Base-by-base conservation (phyloP, 352 stramenopile species). In the Phytophthora constricta region DNA sequence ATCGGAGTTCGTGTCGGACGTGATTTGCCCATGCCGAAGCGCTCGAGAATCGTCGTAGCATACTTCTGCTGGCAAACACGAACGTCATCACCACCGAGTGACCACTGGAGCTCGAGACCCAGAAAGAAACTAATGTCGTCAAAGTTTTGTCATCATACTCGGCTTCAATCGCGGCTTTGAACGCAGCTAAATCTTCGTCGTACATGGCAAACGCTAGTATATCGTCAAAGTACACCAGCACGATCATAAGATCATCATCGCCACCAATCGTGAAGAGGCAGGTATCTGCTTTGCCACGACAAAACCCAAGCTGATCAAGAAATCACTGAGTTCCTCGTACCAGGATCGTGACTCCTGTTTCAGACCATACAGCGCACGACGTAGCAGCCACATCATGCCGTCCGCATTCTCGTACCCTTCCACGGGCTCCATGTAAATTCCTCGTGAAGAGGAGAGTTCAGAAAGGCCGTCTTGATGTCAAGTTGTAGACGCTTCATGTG, bases 211-310 rank as follows among this genome's bases (percentile, higher is more conserved):
- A 71, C 14, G 70, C 28, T 1, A 81, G 19, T 0, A 76, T 58
- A 27, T 79, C 74, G 47, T 76, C 74, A 8, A 79, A 59, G 19
- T 79, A 76, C 1, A 76, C 23, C 9, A 66, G 64, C 1, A 75
- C 34, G 13, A 82, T 28, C 16, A 75, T 54, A 0, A 74, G 37
- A 0, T 34, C 19, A 2, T 52, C 42, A 23, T 51, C 23, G 4
- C 49, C 33, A 13, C 37, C 10, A 43, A 27, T 58, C 22, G 55
- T 31, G 45, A 69, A 75, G 1, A 82, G 27, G 27, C 70, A 82
- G n/a, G 23, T 19, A 37, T 82, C 69, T 20, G 63, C 34, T 48
- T 55, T 22, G 2, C 56, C 43, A 65, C 45, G 53, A 10, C 0
- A 53, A 31, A 74, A 16, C 34, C 58, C 50, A 14, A 50, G n/a